Base-by-base conservation (phyloP, 768 basidiomycete genomes). In the Pisolithus sp. region DNA sequence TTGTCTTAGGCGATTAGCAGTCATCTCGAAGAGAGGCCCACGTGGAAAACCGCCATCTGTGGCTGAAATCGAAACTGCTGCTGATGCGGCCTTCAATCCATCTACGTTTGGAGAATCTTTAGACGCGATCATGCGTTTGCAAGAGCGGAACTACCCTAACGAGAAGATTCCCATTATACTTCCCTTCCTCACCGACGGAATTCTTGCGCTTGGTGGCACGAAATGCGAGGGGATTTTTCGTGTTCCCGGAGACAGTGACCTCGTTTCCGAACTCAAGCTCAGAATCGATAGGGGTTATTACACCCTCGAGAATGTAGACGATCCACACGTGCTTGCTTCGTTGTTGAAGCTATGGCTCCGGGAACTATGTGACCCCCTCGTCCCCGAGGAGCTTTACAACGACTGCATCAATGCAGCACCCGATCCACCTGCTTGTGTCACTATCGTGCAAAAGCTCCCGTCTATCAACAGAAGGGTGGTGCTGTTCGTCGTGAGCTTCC, bases 61-160 rank as follows among this genome's bases (percentile, higher is more conserved):
- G 21, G 76, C 84, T 9, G 94, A 97, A 70, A 95, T 97, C 51
- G 93, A 95, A 71, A 90, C 86, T 2, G 93, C 93, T 20, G 86
- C 89, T 81, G 91, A 93, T 59, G 92, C 93, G 24, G 93, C 94
- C 7, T 97, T 96, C 72, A 89, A 93, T 57, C 92, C 93, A 0
- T 93, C 91, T 1, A 93, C 89, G 1, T 97, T 96, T 61, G 92
- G 93, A 13, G 92, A 94, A 72, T 85, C 89, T 0, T 75, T 97
- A 12, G 88, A 89, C 56, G 83, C 83, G 23, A 87, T 92, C 53
- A 85, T 89, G 69, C 76, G 86, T 42, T 72, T 93, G 9, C 93
- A 96, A 69, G 83, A 85, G 61, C 81, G 89, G 39, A 90, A 86
- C 47, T 94, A 95, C 60, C 89, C 92, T 2, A 74, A 80, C 49